Evolutionary conservation across 202 grass and related monocot genomes (phyloP).

Genomic region (Zoysia matrella): DNA sequence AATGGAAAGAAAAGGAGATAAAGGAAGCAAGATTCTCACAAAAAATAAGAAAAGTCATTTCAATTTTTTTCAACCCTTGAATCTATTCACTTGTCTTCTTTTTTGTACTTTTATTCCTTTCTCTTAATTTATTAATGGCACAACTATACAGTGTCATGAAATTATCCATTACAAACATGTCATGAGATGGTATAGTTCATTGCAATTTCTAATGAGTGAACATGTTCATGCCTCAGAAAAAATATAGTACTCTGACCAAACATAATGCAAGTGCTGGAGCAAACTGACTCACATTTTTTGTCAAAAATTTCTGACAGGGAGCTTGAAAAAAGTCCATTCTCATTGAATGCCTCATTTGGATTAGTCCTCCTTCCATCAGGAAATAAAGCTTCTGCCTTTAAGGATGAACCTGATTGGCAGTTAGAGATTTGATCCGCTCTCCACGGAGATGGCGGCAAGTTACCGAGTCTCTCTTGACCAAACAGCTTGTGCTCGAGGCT

Average conservation of each 20-base stretch:
- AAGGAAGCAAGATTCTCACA: slow-evolving; percentile 48
- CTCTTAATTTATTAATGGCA: slow-evolving; percentile 16
- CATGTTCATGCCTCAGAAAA: slow-evolving; percentile 1
- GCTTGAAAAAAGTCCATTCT: slow-evolving; percentile 79
- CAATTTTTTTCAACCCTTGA: not conserved
- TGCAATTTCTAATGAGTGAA: slow-evolving; percentile 19
- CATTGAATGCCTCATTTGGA: slow-evolving; percentile 62
- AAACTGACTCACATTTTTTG: slow-evolving; percentile 68
- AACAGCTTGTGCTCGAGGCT: slow-evolving; percentile 64
- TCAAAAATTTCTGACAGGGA: slow-evolving; percentile 81
- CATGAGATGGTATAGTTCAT: slow-evolving; percentile 17
- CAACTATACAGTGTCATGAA: slow-evolving; percentile 6
- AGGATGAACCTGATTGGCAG: slow-evolving; percentile 53
- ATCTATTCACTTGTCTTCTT: not conserved
- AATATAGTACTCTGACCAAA: slow-evolving; percentile 19
- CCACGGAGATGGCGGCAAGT: slow-evolving; percentile 54
- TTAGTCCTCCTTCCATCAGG: slow-evolving; percentile 45
- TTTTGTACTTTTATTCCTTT: slow-evolving; percentile 27
- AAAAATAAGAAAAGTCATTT: slow-evolving; percentile 24
- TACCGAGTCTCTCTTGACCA: slow-evolving; percentile 57
- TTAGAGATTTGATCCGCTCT: slow-evolving; percentile 55
- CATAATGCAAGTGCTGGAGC: slow-evolving; percentile 22
- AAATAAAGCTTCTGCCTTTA: slow-evolving; percentile 49
- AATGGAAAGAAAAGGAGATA: slow-evolving; percentile 23
- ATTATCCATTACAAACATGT: not conserved